phyloP scores from a whole-genome alignment of 2,329 filamentous ascomycete species.

The Pseudocercospora musae region DNA sequence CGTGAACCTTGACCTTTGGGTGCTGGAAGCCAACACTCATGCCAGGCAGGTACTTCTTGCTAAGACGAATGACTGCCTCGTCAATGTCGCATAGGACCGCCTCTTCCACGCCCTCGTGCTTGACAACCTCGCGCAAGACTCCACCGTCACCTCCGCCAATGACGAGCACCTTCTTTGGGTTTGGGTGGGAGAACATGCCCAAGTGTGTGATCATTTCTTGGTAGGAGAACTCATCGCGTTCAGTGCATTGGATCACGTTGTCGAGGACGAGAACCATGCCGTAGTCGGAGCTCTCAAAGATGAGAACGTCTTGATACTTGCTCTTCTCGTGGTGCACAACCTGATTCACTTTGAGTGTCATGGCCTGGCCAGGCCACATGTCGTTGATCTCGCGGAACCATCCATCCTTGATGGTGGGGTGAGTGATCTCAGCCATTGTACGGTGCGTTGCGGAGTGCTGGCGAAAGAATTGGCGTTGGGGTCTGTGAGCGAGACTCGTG shows the following conservation, averaged over 20 bases:
- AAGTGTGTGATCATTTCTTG: slow-evolving; percentile 99
- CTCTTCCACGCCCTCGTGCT: slow-evolving; percentile 96
- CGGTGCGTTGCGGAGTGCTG: slow-evolving; percentile 14
- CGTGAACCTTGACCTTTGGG: slow-evolving; percentile 86
- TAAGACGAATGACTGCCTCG: slow-evolving; percentile 96
- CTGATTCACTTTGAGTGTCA: slow-evolving; percentile 97
- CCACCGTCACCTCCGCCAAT: slow-evolving; percentile 97
- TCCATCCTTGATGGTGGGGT: slow-evolving; percentile 88
- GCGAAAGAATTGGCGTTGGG: slow-evolving; percentile 22
- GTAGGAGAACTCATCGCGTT: slow-evolving; percentile 94
- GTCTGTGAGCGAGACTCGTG: slow-evolving; percentile 13
- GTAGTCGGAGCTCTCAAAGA: slow-evolving; percentile 97
- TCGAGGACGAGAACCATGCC: slow-evolving; percentile 95
- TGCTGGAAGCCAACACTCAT: slow-evolving; percentile 91
- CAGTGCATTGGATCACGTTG: slow-evolving; percentile 98
- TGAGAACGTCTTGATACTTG: slow-evolving; percentile 97
- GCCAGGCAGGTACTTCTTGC: slow-evolving; percentile 92
- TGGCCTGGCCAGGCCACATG: slow-evolving; percentile 99
- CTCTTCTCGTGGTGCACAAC: slow-evolving; percentile 98
- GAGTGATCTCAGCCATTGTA: slow-evolving; percentile 65
- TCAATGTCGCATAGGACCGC: slow-evolving; percentile 98
- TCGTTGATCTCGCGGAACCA: slow-evolving; percentile 99
- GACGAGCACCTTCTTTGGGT: slow-evolving; percentile 97
- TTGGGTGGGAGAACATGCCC: slow-evolving; percentile 96
- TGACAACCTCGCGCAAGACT: slow-evolving; percentile 96